Percentiles rank a stretch among this genome's conserved stretches.
phyloP scores from a whole-genome alignment of 202 grass and related monocot genomes.

The Zoysia matrella region DNA sequence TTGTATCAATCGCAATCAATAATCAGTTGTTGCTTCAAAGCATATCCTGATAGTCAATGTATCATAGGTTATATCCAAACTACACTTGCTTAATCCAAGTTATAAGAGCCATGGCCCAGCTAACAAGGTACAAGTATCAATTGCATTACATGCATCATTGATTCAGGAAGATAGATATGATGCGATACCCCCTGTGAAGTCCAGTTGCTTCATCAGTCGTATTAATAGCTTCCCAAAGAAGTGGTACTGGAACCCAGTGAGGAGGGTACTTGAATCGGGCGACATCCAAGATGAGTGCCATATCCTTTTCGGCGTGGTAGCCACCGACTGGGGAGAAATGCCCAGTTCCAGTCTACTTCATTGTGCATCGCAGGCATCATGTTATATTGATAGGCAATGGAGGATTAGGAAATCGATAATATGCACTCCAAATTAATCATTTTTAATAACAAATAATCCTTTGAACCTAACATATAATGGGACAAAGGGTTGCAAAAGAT shows the following conservation, averaged over 20 bases:
- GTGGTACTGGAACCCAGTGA: constrained; percentile 85
- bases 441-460: background rate
- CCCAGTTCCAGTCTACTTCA: constrained; percentile 75
- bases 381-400: background rate
- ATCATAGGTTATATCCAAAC: background rate
- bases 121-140: constrained; percentile 1
- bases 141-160: background rate
- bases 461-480: constrained; percentile 8
- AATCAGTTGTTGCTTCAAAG: background rate
- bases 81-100: background rate
- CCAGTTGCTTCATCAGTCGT: constrained; percentile 82
- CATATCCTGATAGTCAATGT: background rate
- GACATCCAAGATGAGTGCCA: constrained; percentile 91
- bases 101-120: background rate
- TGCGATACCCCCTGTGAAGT: constrained; percentile 70
- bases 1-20: background rate
- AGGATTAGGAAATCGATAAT: background rate
- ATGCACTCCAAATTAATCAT: background rate
- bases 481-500: background rate
- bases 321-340: constrained; percentile 98
- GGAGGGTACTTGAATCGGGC: constrained; percentile 96
- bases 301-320: constrained; percentile 80
- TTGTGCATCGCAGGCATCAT: background rate
- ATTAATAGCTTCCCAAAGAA: constrained; percentile 94
- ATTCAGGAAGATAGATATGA: background rate